Percentiles rank a stretch among this genome's conserved stretches.
Conservation (phyloP, 495 filamentous ascomycete genomes). For the Staphylotrichum longicolle region DNA sequence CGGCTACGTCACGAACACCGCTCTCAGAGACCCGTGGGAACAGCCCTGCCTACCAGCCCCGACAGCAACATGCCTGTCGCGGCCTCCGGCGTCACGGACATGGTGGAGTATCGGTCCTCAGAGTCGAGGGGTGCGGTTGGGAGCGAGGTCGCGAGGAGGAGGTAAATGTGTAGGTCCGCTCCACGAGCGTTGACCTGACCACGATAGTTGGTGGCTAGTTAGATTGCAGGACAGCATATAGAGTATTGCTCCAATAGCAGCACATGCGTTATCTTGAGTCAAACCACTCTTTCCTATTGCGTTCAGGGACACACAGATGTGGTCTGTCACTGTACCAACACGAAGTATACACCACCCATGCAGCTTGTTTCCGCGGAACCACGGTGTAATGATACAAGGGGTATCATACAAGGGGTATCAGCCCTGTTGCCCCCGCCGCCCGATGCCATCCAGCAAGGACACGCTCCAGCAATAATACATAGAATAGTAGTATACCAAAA, state of each 20-base stretch:
- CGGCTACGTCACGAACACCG: not conserved
- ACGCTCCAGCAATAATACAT: not conserved
- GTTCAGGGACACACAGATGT: too few relatives aligned
- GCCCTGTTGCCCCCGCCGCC: not conserved
- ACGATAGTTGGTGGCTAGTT: not conserved
- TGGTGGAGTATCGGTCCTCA: not conserved
- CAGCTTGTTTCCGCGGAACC: too few relatives aligned
- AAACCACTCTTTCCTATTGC: too few relatives aligned
- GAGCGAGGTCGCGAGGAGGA: not conserved
- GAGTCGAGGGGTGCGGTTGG: not conserved
- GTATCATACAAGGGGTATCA: not conserved
- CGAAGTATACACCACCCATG: too few relatives aligned
- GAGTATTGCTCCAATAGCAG: constrained; percentile 9
- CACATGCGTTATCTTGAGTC: too few relatives aligned
- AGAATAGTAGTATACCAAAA: not conserved
- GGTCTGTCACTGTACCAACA: too few relatives aligned
- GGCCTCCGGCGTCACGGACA: not conserved
- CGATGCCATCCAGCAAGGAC: not conserved
- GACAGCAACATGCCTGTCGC: not conserved
- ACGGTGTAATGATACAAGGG: not conserved
- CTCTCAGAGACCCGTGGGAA: not conserved
- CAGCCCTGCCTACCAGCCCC: not conserved
- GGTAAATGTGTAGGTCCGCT: not conserved
- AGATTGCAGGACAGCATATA: constrained; percentile 9
- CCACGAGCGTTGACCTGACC: not conserved